Conservation (phyloP, 768 basidiomycete species). For the Rhizopogon vulgaris region DNA sequence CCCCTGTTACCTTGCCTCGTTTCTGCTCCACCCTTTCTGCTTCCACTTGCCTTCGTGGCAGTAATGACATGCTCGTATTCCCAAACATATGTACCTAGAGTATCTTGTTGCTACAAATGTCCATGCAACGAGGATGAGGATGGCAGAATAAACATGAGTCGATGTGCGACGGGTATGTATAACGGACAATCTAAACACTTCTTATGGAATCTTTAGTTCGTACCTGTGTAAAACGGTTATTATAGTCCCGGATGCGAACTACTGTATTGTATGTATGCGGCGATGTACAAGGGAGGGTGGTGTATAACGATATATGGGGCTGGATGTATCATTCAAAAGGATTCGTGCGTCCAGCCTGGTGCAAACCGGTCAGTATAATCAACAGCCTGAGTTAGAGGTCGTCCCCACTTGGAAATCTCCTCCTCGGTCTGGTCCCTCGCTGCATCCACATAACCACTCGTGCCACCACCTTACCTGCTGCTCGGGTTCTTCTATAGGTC, state of each 20-base stretch:
- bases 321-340: conserved; percentile 34
- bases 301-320: neutral
- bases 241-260: neutral
- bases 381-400: neutral
- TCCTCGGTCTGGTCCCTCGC: conserved; percentile 67
- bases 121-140: conserved; percentile 5
- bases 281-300: conserved; percentile 1
- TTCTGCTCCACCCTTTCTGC: neutral
- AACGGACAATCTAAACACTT: conserved; percentile 5
- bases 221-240: conserved; percentile 2
- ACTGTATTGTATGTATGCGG: neutral
- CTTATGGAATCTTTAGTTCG: conserved; percentile 2
- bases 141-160: conserved; percentile 14
- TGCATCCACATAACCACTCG: conserved; percentile 79
- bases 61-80: neutral
- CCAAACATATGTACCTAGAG: neutral
- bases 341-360: conserved; percentile 72
- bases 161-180: conserved; percentile 14
- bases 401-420: conserved; percentile 62
- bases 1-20: neutral
- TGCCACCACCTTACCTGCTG: conserved; percentile 69
- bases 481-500: conserved; percentile 17
- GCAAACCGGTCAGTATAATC: conserved; percentile 1
- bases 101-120: conserved; percentile 7
- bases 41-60: neutral